A percentile compares a stretch with the other conserved stretches of the same genome.
Evolutionary conservation across 2,329 filamentous ascomycete genomes (phyloP).

Genomic region (Aureobasidium leucospermi): DNA sequence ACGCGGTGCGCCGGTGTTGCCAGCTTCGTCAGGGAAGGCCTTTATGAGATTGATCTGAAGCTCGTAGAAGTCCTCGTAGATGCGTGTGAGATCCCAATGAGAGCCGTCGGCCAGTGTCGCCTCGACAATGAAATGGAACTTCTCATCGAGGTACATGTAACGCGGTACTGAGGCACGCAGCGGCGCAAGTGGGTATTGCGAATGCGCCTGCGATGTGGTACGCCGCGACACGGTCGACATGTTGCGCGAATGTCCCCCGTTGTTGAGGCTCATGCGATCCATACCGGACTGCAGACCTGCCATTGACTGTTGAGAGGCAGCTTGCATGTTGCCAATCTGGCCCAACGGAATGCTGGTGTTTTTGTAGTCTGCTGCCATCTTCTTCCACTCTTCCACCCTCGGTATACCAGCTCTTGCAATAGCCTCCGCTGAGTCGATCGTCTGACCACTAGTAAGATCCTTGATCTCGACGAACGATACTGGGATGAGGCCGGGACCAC

Average conservation of each 20-base stretch:
- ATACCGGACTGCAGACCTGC: constrained; percentile 43
- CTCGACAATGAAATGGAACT: constrained; percentile 98
- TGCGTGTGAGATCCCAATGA: constrained; percentile 86
- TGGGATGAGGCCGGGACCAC: constrained; percentile 88
- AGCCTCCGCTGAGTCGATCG: constrained; percentile 80
- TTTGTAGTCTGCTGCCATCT: constrained; percentile 98
- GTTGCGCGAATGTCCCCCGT: constrained; percentile 23
- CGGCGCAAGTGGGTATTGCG: constrained; percentile 55
- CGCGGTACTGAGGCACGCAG: constrained; percentile 78
- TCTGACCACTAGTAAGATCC: constrained; percentile 81
- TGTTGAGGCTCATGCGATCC: constrained; percentile 66
- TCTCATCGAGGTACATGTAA: constrained; percentile 94
- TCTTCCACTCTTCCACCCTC: constrained; percentile 97
- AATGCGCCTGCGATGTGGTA: constrained; percentile 29
- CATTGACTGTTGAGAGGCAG: not conserved
- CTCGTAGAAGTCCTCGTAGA: constrained; percentile 98
- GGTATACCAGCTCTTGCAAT: constrained; percentile 85
- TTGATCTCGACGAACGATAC: constrained; percentile 95
- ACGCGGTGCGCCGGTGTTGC: constrained; percentile 67
- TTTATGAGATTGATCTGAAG: constrained; percentile 94
- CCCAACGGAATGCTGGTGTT: constrained; percentile 96
- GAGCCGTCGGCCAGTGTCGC: constrained; percentile 82
- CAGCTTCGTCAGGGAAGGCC: constrained; percentile 85
- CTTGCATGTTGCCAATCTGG: constrained; percentile 50
- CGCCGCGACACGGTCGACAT: constrained; percentile 19